Evolutionary conservation across 2,329 filamentous ascomycete species (phyloP), one percentile per base, ranked within the genome.

Genomic region (Fusarium devonianum): DNA sequence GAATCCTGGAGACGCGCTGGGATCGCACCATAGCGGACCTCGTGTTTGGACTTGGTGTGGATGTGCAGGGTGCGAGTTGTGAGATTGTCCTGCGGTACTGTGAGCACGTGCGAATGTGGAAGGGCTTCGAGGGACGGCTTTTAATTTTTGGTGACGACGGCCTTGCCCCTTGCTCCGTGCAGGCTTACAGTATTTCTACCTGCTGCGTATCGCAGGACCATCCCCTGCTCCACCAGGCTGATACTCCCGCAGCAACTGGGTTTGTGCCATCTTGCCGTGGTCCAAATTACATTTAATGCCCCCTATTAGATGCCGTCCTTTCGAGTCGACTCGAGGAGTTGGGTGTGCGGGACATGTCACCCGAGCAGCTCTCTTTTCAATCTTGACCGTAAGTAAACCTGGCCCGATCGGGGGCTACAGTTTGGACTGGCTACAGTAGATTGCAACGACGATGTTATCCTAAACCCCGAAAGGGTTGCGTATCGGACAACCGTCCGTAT

Each of bases 1-100:
- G 65, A 68, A 67, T 67, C 57, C 58, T 62, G 57, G 59, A 54
- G 48, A 52, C 45, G 40, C 49, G 45, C 52, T 53, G 55, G 59
- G 54, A 62, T 58, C 59, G 51, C 63, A 59, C 63, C 62, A 66
- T 54, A 49, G 45, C 40, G 32, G 30, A 60, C 61, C 62, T 66
- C 63, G 63, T 66, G 63, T 66, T 64, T 63, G 55, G 47, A 43
- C 26, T 21, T 47, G 52, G 56, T 53, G 59, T 49, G 61, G 49
- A 44, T 55, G 56, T 38, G 50, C 42, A 40, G 22, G 22, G 40
- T 49, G 55, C 38, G 55, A 48, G 48, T n/a, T 57, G 45, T 46
- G 39, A 23, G 33, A 16, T 32, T 46, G 49, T n/a, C 19, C 28
- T 50, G 36, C 45, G 6, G 26, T 10, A 34, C 29, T 33, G 18